Conservation (phyloP, 2,329 filamentous ascomycete species). For the Aspergillus flavus region DNA sequence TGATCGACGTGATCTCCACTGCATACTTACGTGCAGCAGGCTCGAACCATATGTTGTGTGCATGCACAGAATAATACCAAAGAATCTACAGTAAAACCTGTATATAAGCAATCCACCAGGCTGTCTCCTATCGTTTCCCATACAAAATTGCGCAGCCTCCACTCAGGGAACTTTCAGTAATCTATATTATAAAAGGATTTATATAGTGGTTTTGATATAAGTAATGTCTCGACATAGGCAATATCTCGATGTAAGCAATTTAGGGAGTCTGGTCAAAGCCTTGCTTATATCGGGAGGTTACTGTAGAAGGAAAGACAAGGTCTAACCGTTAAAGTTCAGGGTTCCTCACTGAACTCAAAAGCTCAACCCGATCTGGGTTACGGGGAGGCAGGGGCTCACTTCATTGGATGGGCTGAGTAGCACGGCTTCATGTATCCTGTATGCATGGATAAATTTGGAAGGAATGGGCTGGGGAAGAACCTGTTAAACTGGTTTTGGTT, state of each 20-base stretch:
- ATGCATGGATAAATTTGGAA: conserved; percentile 6
- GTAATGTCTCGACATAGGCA: too few relatives aligned
- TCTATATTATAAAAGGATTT: too few relatives aligned
- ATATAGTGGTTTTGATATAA: too few relatives aligned
- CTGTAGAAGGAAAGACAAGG: neutral
- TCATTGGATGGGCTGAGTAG: neutral
- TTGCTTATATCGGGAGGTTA: too few relatives aligned
- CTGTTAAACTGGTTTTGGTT: conserved; percentile 1
- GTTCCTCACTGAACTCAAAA: neutral
- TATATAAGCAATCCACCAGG: too few relatives aligned
- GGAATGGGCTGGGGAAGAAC: neutral
- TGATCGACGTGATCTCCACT: conserved; percentile 22
- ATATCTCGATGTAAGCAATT: too few relatives aligned
- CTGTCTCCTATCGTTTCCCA: too few relatives aligned
- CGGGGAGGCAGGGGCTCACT: neutral
- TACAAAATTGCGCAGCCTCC: too few relatives aligned
- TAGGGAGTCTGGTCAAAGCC: too few relatives aligned
- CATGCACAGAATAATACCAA: neutral
- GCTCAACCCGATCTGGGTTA: neutral
- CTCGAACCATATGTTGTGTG: conserved; percentile 10
- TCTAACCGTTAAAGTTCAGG: neutral
- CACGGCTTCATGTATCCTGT: conserved; percentile 2
- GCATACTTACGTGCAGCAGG: conserved; percentile 15
- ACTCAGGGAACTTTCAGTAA: too few relatives aligned
- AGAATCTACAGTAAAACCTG: neutral